Percentiles rank a stretch among this genome's conserved stretches.
Evolutionary conservation across 2,329 filamentous ascomycete genomes (phyloP).

Genomic region (Alternaria angustiovoidea): DNA sequence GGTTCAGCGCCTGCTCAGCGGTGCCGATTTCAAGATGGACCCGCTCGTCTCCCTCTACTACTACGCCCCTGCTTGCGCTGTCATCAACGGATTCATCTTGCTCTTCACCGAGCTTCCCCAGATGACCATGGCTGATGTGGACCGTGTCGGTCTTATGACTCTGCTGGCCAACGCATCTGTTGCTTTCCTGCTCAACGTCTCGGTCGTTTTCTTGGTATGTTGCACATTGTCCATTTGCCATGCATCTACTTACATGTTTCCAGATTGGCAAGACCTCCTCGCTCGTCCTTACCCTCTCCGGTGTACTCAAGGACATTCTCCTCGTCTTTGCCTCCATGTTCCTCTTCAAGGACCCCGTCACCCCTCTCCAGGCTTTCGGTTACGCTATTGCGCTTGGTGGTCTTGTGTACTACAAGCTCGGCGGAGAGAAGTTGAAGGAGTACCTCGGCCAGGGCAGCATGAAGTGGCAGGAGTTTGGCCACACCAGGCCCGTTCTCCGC

Average conservation of each 20-base stretch:
- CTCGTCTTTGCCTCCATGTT: slow-evolving; percentile 81
- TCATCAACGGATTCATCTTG: slow-evolving; percentile 79
- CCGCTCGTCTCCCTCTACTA: slow-evolving; percentile 89
- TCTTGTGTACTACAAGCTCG: slow-evolving; percentile 87
- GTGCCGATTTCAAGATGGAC: slow-evolving; percentile 90
- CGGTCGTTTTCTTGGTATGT: slow-evolving; percentile 81
- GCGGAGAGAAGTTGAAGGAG: slow-evolving; percentile 81
- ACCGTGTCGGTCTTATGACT: slow-evolving; percentile 75
- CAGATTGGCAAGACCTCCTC: slow-evolving; percentile 89
- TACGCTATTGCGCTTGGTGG: slow-evolving; percentile 81
- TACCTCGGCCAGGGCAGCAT: slow-evolving; percentile 76
- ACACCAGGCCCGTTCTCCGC: slow-evolving; percentile 76
- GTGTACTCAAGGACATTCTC: slow-evolving; percentile 87
- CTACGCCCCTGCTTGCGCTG: slow-evolving; percentile 83
- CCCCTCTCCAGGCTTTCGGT: slow-evolving; percentile 80
- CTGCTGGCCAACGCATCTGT: slow-evolving; percentile 79
- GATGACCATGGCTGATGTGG: slow-evolving; percentile 73
- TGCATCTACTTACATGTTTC: slow-evolving; percentile 21
- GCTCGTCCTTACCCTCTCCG: slow-evolving; percentile 84
- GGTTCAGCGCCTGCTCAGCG: slow-evolving; percentile 83
- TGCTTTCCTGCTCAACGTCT: slow-evolving; percentile 84
- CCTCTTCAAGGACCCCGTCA: slow-evolving; percentile 80
- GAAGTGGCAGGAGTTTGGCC: slow-evolving; percentile 87
- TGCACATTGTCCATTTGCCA: slow-evolving; percentile 44
- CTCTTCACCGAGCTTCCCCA: slow-evolving; percentile 77